Evolutionary conservation across 805 yeast genomes (phyloP).

Genomic region (Tetrapisispora fleetii): DNA sequence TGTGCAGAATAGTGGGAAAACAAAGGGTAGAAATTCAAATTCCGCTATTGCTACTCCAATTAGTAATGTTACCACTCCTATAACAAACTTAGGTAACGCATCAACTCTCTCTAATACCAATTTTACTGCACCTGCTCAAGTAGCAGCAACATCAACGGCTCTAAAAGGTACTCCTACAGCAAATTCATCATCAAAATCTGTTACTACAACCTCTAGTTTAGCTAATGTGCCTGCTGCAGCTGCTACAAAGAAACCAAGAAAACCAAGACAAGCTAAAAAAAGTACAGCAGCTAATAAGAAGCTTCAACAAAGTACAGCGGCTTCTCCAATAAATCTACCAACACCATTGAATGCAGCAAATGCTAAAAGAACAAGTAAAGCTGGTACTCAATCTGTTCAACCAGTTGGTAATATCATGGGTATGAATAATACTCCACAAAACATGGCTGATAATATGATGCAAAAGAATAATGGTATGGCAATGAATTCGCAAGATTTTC

Average conservation of each 20-base stretch:
- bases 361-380: not conserved
- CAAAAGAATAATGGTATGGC: slow-evolving; percentile 1
- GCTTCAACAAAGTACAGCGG: not conserved
- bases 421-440: not conserved
- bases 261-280: slow-evolving; percentile 18
- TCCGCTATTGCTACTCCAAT: slow-evolving; percentile 6
- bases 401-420: not conserved
- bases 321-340: slow-evolving; percentile 3
- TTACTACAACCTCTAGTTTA: not conserved
- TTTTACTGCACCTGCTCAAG: not conserved
- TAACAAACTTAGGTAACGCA: not conserved
- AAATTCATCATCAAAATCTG: slow-evolving; percentile 7
- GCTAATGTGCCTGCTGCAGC: slow-evolving; percentile 6
- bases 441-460: not conserved
- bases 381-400: not conserved
- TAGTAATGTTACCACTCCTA: slow-evolving; percentile 1
- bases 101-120: not conserved
- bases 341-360: slow-evolving; percentile 5
- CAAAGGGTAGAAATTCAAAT: not conserved
- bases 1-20: not conserved
- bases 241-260: slow-evolving; percentile 21
- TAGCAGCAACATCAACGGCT: not conserved
- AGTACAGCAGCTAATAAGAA: slow-evolving; percentile 3
- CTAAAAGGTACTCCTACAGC: slow-evolving; percentile 7
- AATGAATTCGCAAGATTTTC: not conserved